Evolutionary conservation across 177 flowering plant species (phyloP).

Genomic region (Vitis hybrid): DNA sequence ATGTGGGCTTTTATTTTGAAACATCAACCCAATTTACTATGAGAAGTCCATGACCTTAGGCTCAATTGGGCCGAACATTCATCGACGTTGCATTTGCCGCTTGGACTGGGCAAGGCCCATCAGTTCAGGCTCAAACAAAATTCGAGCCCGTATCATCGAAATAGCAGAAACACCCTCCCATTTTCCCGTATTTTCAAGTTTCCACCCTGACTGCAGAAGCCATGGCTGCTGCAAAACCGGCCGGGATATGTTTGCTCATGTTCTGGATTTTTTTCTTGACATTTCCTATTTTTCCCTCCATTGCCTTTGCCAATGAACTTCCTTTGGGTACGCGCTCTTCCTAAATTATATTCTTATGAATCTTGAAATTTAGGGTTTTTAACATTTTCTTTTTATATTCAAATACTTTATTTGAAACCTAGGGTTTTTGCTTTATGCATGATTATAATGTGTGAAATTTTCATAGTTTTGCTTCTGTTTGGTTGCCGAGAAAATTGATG

Average conservation of each 20-base stretch:
- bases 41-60: neutral
- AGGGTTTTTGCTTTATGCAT: slow-evolving; percentile 14
- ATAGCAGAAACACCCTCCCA: slow-evolving; percentile 21
- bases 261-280: slow-evolving; percentile 14
- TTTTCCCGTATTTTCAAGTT: slow-evolving; percentile 2
- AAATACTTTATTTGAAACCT: neutral
- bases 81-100: too few relatives aligned
- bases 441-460: neutral
- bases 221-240: slow-evolving; percentile 13
- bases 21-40: neutral
- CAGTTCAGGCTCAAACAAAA: neutral
- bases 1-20: too few relatives aligned
- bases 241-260: slow-evolving; percentile 9
- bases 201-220: slow-evolving; percentile 8
- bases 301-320: slow-evolving; percentile 12
- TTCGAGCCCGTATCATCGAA: neutral
- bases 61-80: too few relatives aligned
- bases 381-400: neutral
- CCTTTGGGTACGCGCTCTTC: slow-evolving; percentile 20
- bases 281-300: neutral
- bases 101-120: slow-evolving; percentile 2
- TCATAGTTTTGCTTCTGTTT: neutral
- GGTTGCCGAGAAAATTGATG: neutral
- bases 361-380: neutral
- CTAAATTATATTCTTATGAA: neutral